Base-by-base conservation (phyloP, 345 rosid genomes). In the Xanthoceras sorbifolium region DNA sequence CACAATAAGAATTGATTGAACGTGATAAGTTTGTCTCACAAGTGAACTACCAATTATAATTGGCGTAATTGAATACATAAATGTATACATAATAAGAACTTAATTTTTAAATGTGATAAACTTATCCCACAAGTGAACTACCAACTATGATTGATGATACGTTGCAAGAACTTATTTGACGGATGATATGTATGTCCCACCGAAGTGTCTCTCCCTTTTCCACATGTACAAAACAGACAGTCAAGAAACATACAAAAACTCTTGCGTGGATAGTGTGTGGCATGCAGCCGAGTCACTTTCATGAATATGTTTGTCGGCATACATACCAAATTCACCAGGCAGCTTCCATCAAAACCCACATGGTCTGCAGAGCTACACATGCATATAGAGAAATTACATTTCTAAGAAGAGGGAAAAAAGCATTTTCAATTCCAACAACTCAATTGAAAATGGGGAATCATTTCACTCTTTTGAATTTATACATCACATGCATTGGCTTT, bases 221-320 rank as follows among this genome's bases (percentile, higher is more conserved):
- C 28, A 9, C 28, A 57, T 11, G 62, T 57, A 57, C 62, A 22
- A 48, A 54, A 61, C 66, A 29, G 36, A 29, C 34, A 29, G 9
- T 11, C 36, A 29, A 62, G 36, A 62, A 10, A 26, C 36, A 62
- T 28, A 62, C 36, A 62, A 62, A 62, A 62, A 22, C 36, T 62
- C 36, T 62, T 10, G 28, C 11, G 66, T 62, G 66, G 66, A 62
- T 28, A 28, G 28, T 62, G 36, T 62, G 66, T 28, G 18, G 64
- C 64, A n/a, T n/a, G n/a, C n/a, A 23, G 12, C 64, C 60, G 6
- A 54, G 60, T 54, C 60, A 54, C 62, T 20, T 20, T 57, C 28
- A 72, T 78, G 77, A 77, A n/a, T n/a, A 75, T 1, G 61, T 63
- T 22, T 84, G 86, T 80, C 76, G 84, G 82, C 73, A 63, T 42